phyloP scores from a whole-genome alignment of 441 rosid species.

The Macaranga tanarius region DNA sequence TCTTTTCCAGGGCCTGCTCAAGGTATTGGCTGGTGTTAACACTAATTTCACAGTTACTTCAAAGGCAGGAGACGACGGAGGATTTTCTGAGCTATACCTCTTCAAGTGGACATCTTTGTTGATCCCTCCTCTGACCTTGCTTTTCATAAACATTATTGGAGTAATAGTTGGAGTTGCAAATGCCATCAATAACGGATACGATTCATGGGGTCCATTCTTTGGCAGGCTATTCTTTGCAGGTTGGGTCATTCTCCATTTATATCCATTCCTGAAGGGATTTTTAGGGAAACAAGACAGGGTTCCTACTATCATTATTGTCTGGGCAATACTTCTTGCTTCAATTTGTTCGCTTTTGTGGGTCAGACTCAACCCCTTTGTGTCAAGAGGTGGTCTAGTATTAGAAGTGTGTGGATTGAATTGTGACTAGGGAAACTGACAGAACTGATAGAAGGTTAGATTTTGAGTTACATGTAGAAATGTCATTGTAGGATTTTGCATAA shows the following conservation, averaged over 20 bases:
- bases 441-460: conserved; percentile 23
- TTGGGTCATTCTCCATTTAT: conserved; percentile 93
- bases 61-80: conserved; percentile 90
- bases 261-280: conserved; percentile 93
- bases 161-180: conserved; percentile 77
- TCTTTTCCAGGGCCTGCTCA: conserved; percentile 90
- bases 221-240: conserved; percentile 83
- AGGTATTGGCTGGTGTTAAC: conserved; percentile 89
- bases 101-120: conserved; percentile 92
- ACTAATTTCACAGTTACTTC: conserved; percentile 99
- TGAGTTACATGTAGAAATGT: conserved; percentile 22
- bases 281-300: conserved; percentile 77
- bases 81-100: conserved; percentile 80
- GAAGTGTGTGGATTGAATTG: conserved; percentile 87
- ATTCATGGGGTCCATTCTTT: conserved; percentile 93
- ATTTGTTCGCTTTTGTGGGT: conserved; percentile 89
- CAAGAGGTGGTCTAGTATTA: conserved; percentile 60
- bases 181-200: conserved; percentile 91
- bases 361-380: conserved; percentile 73
- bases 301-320: conserved; percentile 86
- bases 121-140: conserved; percentile 77
- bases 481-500: conserved; percentile 15
- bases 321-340: conserved; percentile 89
- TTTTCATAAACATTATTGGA: conserved; percentile 74
- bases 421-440: conserved; percentile 28